phyloP scores from a whole-genome alignment of 176 grass and related monocot species.

The bread wheat (Triticum aestivum) region DNA sequence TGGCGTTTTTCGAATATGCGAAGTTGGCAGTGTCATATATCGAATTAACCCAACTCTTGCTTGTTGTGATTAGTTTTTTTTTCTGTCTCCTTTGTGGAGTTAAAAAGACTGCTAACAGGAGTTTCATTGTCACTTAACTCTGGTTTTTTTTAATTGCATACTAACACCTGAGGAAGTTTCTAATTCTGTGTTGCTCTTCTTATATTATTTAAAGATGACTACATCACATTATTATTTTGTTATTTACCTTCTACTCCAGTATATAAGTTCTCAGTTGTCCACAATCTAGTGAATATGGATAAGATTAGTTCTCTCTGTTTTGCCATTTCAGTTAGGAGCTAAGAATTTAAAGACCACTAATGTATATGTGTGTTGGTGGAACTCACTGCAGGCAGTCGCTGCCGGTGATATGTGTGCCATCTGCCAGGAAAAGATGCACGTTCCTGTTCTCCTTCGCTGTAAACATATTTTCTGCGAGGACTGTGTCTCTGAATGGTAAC shows the following conservation, averaged over 20 bases:
- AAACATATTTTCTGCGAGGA: slow-evolving; percentile 99
- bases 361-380: background rate
- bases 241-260: background rate
- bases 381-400: slow-evolving; percentile 55
- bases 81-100: background rate
- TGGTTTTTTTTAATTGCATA: slow-evolving; percentile 7
- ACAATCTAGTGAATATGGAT: background rate
- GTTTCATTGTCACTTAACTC: background rate
- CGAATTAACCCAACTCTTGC: background rate
- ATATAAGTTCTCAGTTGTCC: background rate
- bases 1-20: background rate
- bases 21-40: background rate
- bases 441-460: slow-evolving; percentile 87
- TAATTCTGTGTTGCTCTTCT: background rate
- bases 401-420: slow-evolving; percentile 98
- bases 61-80: background rate
- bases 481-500: slow-evolving; percentile 93
- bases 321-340: background rate
- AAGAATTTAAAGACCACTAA: background rate
- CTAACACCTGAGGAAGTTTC: background rate
- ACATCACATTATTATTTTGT: background rate
- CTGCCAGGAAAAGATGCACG: slow-evolving; percentile 90
- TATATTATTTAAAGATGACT: slow-evolving; percentile 3
- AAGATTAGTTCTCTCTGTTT: background rate
- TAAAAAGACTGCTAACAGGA: background rate